phyloP scores from a whole-genome alignment of 2,329 filamentous ascomycete genomes.

The Calonectria pauciramosa region DNA sequence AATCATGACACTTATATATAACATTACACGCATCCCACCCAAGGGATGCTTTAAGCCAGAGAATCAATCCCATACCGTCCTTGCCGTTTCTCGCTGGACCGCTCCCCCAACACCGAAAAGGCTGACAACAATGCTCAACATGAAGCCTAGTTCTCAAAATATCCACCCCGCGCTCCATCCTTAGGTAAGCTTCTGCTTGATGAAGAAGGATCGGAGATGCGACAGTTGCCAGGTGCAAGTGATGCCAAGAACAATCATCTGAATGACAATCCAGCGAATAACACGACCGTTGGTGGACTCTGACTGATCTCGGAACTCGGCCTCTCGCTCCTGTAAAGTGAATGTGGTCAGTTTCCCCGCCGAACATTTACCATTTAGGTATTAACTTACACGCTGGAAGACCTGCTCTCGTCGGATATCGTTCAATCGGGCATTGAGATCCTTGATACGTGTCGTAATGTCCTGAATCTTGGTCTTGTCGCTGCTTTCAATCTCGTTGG shows the following conservation, averaged over 20 bases:
- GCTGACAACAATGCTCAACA: conserved; percentile 20
- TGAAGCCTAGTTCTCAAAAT: conserved; percentile 18
- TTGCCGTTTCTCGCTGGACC: conserved; percentile 26
- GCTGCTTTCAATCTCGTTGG: conserved; percentile 90
- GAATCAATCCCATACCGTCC: conserved; percentile 33
- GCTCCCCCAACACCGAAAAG: conserved; percentile 28
- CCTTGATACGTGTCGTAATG: conserved; percentile 88
- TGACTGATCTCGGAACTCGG: conserved; percentile 97
- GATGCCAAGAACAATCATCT: conserved; percentile 84
- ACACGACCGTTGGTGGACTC: conserved; percentile 93
- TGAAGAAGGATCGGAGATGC: conserved; percentile 97
- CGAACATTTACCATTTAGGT: neutral
- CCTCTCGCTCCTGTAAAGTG: conserved; percentile 84
- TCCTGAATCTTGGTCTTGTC: conserved; percentile 95
- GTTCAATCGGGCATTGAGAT: conserved; percentile 87
- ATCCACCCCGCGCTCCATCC: conserved; percentile 5
- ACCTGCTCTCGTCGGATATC: conserved; percentile 96
- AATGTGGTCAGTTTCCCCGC: conserved; percentile 23
- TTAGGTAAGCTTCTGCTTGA: conserved; percentile 99
- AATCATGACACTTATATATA: conserved; percentile 41
- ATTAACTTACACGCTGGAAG: conserved; percentile 83
- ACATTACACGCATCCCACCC: conserved; percentile 38
- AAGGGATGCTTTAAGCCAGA: conserved; percentile 12
- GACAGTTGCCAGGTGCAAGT: conserved; percentile 98
- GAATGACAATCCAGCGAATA: conserved; percentile 93